A percentile compares a stretch with the other conserved stretches of the same genome.
phyloP scores from a whole-genome alignment of 176 grass and related monocot species.

The Alopecurus myosuroides region DNA sequence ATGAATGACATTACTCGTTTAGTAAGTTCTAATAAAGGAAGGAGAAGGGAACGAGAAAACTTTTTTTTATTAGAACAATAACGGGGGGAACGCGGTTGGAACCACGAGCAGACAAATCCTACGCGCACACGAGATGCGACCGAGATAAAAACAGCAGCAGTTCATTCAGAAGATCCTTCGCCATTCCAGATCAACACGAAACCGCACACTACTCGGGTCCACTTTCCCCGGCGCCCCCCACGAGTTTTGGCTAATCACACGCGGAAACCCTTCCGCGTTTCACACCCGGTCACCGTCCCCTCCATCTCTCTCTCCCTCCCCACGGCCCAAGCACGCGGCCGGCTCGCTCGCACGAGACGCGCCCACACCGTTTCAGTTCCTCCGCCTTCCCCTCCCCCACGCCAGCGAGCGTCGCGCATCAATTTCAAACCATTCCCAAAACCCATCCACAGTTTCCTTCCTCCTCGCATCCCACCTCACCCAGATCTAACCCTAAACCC shows the following conservation, averaged over 20 bases:
- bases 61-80: too few species aligned
- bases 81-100: too few species aligned
- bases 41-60: background rate
- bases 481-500: slow-evolving; percentile 43
- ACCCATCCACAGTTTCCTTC: background rate
- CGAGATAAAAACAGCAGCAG: background rate
- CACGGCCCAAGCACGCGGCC: background rate
- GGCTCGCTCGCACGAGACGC: background rate
- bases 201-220: background rate
- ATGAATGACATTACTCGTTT: too few species aligned
- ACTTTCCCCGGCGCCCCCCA: background rate
- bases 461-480: background rate
- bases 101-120: too few species aligned
- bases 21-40: too few species aligned
- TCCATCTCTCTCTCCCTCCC: too few species aligned
- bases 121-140: background rate
- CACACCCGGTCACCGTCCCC: background rate
- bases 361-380: background rate
- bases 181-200: background rate
- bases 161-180: background rate
- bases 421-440: slow-evolving; percentile 43
- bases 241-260: background rate
- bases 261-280: background rate
- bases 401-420: slow-evolving; percentile 1
- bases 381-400: background rate